Evolutionary conservation across 768 basidiomycete genomes (phyloP).

Genomic region (Gelatoporia subvermispora): DNA sequence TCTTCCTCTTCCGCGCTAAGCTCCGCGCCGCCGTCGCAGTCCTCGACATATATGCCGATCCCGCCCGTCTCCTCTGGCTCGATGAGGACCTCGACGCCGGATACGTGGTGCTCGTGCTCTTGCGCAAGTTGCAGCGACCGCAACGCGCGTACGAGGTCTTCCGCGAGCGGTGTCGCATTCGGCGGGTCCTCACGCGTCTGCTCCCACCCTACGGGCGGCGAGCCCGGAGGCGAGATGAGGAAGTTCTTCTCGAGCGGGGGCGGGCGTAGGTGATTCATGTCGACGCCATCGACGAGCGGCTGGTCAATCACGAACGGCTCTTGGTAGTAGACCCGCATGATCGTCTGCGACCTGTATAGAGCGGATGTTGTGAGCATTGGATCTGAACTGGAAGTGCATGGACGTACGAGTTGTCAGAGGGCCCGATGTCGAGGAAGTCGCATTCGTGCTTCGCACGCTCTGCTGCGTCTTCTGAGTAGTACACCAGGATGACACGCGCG

Average conservation of each 20-base stretch:
- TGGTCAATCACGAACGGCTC: constrained; percentile 34
- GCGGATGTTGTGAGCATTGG: not conserved
- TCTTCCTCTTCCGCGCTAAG: constrained; percentile 30
- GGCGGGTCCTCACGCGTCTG: constrained; percentile 87
- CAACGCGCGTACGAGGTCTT: constrained; percentile 81
- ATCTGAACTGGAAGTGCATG: not conserved
- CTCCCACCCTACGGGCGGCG: constrained; percentile 97
- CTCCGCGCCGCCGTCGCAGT: constrained; percentile 45
- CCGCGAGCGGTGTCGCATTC: constrained; percentile 75
- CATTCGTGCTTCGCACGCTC: constrained; percentile 61
- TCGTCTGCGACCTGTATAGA: constrained; percentile 40
- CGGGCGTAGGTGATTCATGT: constrained; percentile 58
- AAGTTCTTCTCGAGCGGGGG: constrained; percentile 89
- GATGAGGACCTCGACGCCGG: constrained; percentile 52
- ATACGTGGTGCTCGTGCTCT: constrained; percentile 25
- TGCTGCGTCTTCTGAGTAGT: constrained; percentile 54
- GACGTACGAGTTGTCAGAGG: constrained; percentile 46
- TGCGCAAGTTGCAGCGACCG: constrained; percentile 58
- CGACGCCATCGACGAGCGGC: constrained; percentile 3
- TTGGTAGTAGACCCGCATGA: constrained; percentile 67
- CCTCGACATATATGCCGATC: constrained; percentile 75
- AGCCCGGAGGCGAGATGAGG: constrained; percentile 95
- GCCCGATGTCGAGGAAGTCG: constrained; percentile 60
- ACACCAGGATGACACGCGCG: constrained; percentile 80
- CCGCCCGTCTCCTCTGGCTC: constrained; percentile 67